Percentiles rank a stretch among this genome's conserved stretches.
These are phyloP conservation scores for Neohortaea acidophila DNA, from an alignment of 495 filamentous ascomycete species.

Conservation along the genomic window DNA sequence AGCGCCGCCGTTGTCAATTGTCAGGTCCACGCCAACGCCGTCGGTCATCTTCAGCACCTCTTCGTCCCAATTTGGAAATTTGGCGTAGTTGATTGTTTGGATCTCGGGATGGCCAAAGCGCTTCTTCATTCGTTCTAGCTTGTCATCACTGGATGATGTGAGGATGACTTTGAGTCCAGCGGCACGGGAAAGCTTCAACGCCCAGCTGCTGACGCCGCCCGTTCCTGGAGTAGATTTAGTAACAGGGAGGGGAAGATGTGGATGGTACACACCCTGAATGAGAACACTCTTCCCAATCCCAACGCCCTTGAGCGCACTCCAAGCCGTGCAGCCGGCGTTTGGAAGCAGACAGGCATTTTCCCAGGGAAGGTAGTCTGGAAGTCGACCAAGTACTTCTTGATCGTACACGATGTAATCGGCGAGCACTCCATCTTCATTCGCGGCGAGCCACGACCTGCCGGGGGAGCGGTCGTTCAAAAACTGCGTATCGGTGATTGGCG, in stretches of 20 bases:
- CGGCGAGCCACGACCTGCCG: conserved; percentile 24
- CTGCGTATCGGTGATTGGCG: conserved; percentile 16
- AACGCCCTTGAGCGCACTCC: conserved; percentile 26
- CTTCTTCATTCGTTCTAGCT: conserved; percentile 20
- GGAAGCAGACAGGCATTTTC: conserved; percentile 23
- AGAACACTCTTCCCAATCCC: conserved; percentile 28
- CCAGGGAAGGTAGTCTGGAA: conserved; percentile 26
- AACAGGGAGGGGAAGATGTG: not conserved
- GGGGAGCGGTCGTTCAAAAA: conserved; percentile 20
- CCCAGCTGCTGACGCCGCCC: conserved; percentile 27
- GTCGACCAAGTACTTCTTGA: conserved; percentile 19
- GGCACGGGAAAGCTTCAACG: conserved; percentile 26
- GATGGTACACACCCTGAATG: conserved; percentile 26
- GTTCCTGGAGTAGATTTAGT: conserved; percentile 20
- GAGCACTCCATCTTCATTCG: conserved; percentile 29
- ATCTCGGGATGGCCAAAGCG: conserved; percentile 17
- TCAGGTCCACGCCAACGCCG: conserved; percentile 29
- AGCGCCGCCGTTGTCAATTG: conserved; percentile 29
- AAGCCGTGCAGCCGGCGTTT: conserved; percentile 31
- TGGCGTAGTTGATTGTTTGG: conserved; percentile 26
- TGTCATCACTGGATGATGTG: conserved; percentile 27
- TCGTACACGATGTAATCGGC: conserved; percentile 27
- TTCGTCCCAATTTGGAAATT: conserved; percentile 24
- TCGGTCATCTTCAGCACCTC: conserved; percentile 25
- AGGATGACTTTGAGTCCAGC: conserved; percentile 26